Conservation (phyloP, 495 filamentous ascomycete species). For the Penicillium simplicissimum region DNA sequence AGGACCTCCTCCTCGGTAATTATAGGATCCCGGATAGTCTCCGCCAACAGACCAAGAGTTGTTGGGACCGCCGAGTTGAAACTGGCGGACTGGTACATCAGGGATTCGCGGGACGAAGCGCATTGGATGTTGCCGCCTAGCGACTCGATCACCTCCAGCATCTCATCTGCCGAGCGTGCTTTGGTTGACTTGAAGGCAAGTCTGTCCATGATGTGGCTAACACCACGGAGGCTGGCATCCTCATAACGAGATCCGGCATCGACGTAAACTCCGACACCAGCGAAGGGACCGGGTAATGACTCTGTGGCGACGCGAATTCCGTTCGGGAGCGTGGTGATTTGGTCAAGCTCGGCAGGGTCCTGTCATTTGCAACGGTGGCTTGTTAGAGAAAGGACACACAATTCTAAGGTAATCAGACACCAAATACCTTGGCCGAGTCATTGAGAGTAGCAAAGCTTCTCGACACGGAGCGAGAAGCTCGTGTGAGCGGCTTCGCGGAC, state of each 20-base stretch:
- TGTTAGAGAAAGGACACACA: conserved; percentile 11
- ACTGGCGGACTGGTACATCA: conserved; percentile 98
- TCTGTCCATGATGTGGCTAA: conserved; percentile 95
- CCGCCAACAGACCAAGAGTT: conserved; percentile 82
- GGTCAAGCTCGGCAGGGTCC: conserved; percentile 88
- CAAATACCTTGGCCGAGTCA: conserved; percentile 42
- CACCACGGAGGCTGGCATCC: conserved; percentile 77
- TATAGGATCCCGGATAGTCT: conserved; percentile 86
- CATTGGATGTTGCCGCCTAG: conserved; percentile 96
- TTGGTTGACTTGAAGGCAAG: conserved; percentile 94
- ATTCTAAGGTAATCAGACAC: not conserved
- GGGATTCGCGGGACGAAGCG: conserved; percentile 87
- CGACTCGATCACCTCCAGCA: conserved; percentile 81
- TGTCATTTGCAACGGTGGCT: conserved; percentile 33
- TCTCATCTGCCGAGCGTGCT: conserved; percentile 70
- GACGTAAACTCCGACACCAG: conserved; percentile 93
- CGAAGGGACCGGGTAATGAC: conserved; percentile 91
- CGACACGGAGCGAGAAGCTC: conserved; percentile 41
- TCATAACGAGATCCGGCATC: conserved; percentile 97
- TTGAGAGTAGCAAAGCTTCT: conserved; percentile 46
- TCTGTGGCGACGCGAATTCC: conserved; percentile 94
- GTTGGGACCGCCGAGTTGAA: conserved; percentile 92
- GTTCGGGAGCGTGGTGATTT: conserved; percentile 88
- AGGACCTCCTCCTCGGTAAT: conserved; percentile 89
- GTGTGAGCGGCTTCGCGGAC: conserved; percentile 42